Evolutionary conservation across 1,139 yeast genomes (phyloP).

Genomic region (Geotrichum reessii): DNA sequence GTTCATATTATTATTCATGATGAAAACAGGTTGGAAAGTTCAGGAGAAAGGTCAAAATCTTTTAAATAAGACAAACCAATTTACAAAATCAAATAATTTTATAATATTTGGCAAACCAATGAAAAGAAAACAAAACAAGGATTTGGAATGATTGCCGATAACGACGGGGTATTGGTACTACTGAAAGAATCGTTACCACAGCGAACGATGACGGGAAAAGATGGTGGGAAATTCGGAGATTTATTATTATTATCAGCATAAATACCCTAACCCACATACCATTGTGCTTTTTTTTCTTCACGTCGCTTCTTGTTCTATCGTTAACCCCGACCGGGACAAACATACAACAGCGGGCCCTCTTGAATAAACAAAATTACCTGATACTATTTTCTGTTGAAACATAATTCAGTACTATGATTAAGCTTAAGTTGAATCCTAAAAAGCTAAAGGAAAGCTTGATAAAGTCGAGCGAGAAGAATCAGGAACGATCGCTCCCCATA

Average conservation of each 20-base stretch:
- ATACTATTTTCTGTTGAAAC: neutral
- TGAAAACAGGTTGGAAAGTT: neutral
- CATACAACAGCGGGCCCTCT: neutral
- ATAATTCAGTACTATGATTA: constrained; percentile 24
- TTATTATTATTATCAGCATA: neutral
- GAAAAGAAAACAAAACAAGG: too few relatives aligned
- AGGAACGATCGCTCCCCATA: neutral
- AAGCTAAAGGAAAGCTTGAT: constrained; percentile 16
- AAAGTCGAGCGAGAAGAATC: neutral
- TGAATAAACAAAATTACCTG: neutral
- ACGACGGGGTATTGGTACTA: neutral
- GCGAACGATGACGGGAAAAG: neutral
- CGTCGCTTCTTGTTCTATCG: neutral
- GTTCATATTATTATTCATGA: neutral
- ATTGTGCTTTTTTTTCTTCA: neutral
- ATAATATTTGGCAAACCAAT: too few relatives aligned
- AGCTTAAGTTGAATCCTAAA: constrained; percentile 32
- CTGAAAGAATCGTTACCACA: neutral
- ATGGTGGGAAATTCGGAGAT: neutral
- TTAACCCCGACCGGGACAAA: neutral
- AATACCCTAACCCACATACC: neutral
- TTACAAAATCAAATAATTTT: neutral
- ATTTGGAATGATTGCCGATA: neutral
- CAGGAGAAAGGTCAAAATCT: neutral
- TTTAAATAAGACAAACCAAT: neutral